Evolutionary conservation across 2,329 filamentous ascomycete genomes (phyloP).

Genomic region (Clonostachys solani): DNA sequence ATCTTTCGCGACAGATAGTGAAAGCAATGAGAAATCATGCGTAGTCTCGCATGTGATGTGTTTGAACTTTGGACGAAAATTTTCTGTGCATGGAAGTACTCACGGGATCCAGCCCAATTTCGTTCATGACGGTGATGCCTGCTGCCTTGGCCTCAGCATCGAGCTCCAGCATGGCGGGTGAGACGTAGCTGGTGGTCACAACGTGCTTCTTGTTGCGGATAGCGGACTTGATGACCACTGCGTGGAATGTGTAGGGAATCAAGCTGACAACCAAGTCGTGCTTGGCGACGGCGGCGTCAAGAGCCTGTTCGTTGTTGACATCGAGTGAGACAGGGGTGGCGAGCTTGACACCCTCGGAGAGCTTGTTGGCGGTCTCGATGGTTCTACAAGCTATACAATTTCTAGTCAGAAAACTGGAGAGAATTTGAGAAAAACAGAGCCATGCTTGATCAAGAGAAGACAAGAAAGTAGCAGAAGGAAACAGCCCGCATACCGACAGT

Average conservation of each 20-base stretch:
- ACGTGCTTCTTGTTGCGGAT: conserved; percentile 95
- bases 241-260: conserved; percentile 91
- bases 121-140: conserved; percentile 96
- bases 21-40: too few species aligned
- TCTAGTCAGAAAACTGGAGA: too few species aligned
- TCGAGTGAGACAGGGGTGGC: conserved; percentile 78
- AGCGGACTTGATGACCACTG: conserved; percentile 84
- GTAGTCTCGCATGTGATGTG: too few species aligned
- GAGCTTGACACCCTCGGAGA: conserved; percentile 68
- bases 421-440: too few species aligned
- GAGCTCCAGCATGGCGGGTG: conserved; percentile 86
- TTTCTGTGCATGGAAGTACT: too few species aligned
- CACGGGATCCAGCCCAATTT: conserved; percentile 64
- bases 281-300: conserved; percentile 78
- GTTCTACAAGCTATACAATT: conserved; percentile 68
- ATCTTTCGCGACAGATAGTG: too few species aligned
- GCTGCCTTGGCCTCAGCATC: conserved; percentile 80
- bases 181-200: conserved; percentile 92
- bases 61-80: too few species aligned
- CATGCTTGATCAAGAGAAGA: background rate
- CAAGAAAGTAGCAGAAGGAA: background rate
- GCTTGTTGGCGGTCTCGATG: conserved; percentile 69
- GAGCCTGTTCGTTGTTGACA: conserved; percentile 69
- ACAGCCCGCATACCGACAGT: conserved; percentile 54
- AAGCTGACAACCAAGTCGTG: conserved; percentile 75